Evolutionary conservation across 2,329 filamentous ascomycete species (phyloP), one percentile per base, ranked within the genome.

Genomic region (Diaporthe batatas): DNA sequence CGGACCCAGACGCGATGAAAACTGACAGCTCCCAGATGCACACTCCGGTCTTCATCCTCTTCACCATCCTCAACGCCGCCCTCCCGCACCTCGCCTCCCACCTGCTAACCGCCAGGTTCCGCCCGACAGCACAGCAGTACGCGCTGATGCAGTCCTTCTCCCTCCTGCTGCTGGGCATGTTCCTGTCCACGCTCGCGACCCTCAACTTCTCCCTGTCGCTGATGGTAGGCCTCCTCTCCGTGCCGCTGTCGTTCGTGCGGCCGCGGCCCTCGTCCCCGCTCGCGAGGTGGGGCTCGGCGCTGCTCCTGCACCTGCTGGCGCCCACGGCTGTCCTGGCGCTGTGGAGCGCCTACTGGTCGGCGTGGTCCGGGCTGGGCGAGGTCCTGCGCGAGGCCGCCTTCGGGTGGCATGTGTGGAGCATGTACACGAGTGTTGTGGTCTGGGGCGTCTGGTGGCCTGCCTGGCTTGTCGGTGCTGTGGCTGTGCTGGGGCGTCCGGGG

Each of bases 401-500:
- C 80, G 95, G 93, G 0, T 98, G 95, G 95, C 89, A 94, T 79
- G 91, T 98, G 16, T 95, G 92, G 90, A 94, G 94, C 1, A 90
- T 96, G 88, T 97, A 95, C 85, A 97, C 95, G 1, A 92, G 94
- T 73, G 91, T 98, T 23, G 90, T 97, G 14, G 88, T 98, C n/a
- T 98, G 95, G 94, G 93, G 94, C 80, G 91, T 98, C 55, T 98
- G 95, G 95, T 96, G 94, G 93, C 95, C 95, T 0, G 94, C 94
- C 10, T 98, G 95, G 95, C 81, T 96, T 49, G 88, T 91, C 8
- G 93, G 88, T 2, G 84, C 86, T 73, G 81, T 91, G 7, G 84
- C 89, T 32, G 84, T 91, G 57, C 82, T 90, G 70, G 87, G 87
- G 6, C 73, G 74, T 72, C 78, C 77, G 2, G 74, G 51, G 14